A percentile compares a stretch with the other conserved stretches of the same genome.
phyloP scores from a whole-genome alignment of 495 filamentous ascomycete genomes.

The Jackrogersella minutella region DNA sequence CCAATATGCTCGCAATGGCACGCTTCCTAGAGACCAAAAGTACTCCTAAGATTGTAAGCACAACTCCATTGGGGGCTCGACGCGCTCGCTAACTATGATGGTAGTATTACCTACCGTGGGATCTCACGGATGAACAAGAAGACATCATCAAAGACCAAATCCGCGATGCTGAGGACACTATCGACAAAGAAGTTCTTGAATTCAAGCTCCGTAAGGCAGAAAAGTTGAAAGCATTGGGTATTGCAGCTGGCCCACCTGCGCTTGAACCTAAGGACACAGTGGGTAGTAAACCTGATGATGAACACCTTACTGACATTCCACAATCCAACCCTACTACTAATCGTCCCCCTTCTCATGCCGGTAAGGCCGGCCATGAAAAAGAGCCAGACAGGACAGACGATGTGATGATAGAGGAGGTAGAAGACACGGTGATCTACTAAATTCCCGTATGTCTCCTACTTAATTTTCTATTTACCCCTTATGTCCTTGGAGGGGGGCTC shows the following conservation, averaged over 20 bases:
- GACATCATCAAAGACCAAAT: constrained; percentile 58
- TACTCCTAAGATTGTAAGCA: constrained; percentile 79
- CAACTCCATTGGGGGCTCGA: not conserved
- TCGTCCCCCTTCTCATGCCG: constrained; percentile 44
- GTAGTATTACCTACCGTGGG: constrained; percentile 92
- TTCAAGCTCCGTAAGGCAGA: constrained; percentile 51
- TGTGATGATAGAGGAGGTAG: constrained; percentile 74
- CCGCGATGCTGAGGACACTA: constrained; percentile 52
- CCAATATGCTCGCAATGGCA: constrained; percentile 74
- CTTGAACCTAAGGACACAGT: constrained; percentile 45
- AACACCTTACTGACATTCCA: constrained; percentile 55
- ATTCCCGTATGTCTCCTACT: constrained; percentile 1
- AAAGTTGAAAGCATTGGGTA: constrained; percentile 43
- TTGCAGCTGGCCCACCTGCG: constrained; percentile 33
- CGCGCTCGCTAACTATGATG: constrained; percentile 38
- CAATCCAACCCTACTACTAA: constrained; percentile 44
- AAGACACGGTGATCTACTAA: constrained; percentile 89
- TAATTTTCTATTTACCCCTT: constrained; percentile 7
- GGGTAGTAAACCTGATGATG: constrained; percentile 57
- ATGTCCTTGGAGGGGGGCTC: not conserved
- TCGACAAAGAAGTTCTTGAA: constrained; percentile 55
- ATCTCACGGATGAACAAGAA: constrained; percentile 65
- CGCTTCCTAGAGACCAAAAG: constrained; percentile 76
- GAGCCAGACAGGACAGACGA: constrained; percentile 74
- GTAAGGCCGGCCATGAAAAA: constrained; percentile 48